Percentiles rank a stretch among this genome's conserved stretches.
These are phyloP conservation scores for Castanea sativa DNA, from an alignment of 306 rosid genomes.

Conservation along the genomic window DNA sequence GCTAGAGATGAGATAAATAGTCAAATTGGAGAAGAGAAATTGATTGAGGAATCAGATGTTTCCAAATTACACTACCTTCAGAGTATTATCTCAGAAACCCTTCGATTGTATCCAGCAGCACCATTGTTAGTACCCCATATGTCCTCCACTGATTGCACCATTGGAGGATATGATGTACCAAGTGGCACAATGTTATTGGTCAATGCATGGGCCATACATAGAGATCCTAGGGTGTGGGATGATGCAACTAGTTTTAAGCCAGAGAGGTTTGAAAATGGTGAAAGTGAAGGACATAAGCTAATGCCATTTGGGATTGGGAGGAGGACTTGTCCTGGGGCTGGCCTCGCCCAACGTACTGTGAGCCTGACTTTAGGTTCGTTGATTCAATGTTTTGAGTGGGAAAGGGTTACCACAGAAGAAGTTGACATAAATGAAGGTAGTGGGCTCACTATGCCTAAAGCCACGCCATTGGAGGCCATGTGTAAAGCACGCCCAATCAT, in stretches of 20 bases:
- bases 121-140: background rate
- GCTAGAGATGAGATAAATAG: constrained; percentile 24
- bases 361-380: constrained; percentile 20
- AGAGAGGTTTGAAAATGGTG: constrained; percentile 12
- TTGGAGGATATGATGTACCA: background rate
- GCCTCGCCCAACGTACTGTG: background rate
- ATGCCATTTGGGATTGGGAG: constrained; percentile 29
- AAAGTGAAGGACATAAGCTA: background rate
- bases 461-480: constrained; percentile 29
- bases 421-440: constrained; percentile 32
- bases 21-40: constrained; percentile 12
- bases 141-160: background rate
- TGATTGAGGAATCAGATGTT: constrained; percentile 29
- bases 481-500: constrained; percentile 25
- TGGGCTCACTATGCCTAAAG: constrained; percentile 39
- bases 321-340: background rate
- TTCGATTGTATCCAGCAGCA: constrained; percentile 2
- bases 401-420: constrained; percentile 7
- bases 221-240: constrained; percentile 35
- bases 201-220: constrained; percentile 42
- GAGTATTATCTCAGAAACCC: constrained; percentile 31
- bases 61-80: constrained; percentile 31
- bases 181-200: constrained; percentile 14
- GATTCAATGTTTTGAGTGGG: constrained; percentile 46
- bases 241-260: constrained; percentile 32